These are phyloP conservation scores for Podaxis carcinomalis DNA, from an alignment of 768 basidiomycete species.

Conservation along the genomic window DNA sequence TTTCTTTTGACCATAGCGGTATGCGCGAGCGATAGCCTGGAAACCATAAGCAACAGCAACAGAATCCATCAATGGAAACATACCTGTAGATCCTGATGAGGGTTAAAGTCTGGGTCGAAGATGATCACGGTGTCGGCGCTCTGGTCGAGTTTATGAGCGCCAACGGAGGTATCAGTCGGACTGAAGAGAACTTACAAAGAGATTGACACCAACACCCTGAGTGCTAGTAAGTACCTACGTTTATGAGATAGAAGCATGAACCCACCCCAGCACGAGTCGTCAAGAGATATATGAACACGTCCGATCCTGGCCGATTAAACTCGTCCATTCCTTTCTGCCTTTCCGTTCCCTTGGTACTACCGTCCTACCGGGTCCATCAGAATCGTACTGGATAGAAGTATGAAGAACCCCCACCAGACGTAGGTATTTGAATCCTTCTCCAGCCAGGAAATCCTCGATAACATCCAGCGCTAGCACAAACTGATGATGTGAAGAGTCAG, in stretches of 20 bases:
- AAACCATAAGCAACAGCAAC: constrained; percentile 2
- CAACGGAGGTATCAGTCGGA: background rate
- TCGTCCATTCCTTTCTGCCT: constrained; percentile 94
- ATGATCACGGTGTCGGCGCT: constrained; percentile 93
- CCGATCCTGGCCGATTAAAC: constrained; percentile 85
- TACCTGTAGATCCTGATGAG: constrained; percentile 95
- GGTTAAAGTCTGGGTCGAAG: constrained; percentile 97
- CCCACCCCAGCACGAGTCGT: constrained; percentile 83
- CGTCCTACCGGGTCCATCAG: constrained; percentile 55
- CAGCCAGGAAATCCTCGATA: constrained; percentile 82
- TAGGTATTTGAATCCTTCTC: constrained; percentile 76
- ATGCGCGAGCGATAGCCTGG: constrained; percentile 91
- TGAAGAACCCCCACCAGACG: constrained; percentile 54
- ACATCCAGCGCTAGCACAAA: constrained; percentile 85
- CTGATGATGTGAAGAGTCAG: constrained; percentile 33
- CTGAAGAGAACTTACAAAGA: constrained; percentile 35
- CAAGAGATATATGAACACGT: constrained; percentile 87
- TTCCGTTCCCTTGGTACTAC: constrained; percentile 77
- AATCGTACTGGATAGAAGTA: background rate
- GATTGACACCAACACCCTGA: constrained; percentile 86
- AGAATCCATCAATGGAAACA: constrained; percentile 16
- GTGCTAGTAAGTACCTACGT: background rate
- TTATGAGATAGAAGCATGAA: background rate
- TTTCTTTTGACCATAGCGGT: constrained; percentile 94
- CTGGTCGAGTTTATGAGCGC: constrained; percentile 35